Conservation (phyloP, 495 filamentous ascomycete species). For the Aspergillus nidulans region DNA sequence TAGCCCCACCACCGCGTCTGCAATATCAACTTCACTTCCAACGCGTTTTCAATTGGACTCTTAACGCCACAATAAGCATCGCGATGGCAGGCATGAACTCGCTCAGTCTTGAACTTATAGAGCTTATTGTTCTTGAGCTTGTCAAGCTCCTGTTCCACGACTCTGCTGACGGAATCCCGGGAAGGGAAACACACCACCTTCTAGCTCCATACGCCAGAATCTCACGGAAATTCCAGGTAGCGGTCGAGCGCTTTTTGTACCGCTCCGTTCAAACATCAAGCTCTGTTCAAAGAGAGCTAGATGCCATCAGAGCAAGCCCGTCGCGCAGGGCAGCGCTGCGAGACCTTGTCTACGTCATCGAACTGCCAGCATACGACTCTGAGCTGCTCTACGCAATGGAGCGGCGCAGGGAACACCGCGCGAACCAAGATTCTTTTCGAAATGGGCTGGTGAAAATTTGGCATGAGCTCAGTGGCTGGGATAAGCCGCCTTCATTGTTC, state of each 20-base stretch:
- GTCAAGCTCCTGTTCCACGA: neutral
- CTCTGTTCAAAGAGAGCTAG: too few relatives aligned
- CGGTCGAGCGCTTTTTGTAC: neutral
- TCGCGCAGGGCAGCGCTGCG: neutral
- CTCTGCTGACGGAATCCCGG: too few relatives aligned
- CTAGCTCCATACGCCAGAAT: neutral
- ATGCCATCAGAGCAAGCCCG: too few relatives aligned
- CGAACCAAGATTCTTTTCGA: neutral
- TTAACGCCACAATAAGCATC: too few relatives aligned
- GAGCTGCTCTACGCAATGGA: neutral
- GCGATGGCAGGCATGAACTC: neutral
- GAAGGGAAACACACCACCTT: neutral
- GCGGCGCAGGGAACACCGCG: neutral
- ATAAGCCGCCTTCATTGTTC: neutral
- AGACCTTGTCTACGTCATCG: neutral
- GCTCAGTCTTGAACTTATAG: neutral
- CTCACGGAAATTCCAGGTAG: neutral
- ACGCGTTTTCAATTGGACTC: too few relatives aligned
- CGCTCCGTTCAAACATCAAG: neutral
- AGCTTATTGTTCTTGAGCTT: neutral
- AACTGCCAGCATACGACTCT: neutral
- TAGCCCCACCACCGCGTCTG: too few relatives aligned
- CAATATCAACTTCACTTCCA: too few relatives aligned
- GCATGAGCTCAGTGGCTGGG: neutral
- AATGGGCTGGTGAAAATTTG: neutral